Conservation (phyloP, 345 rosid species). For the Lepidium didymum region DNA sequence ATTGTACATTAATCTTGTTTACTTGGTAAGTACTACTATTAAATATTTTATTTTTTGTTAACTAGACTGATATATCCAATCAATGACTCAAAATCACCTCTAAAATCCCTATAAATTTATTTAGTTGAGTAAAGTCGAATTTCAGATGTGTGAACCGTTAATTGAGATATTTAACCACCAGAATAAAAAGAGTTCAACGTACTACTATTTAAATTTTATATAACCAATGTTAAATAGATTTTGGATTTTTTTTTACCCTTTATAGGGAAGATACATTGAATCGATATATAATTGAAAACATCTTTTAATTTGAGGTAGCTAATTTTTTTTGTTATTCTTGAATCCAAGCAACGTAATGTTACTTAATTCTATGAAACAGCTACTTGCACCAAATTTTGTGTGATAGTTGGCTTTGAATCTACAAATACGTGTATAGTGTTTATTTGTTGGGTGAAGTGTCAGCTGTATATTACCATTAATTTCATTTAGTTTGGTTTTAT, state of each 20-base stretch:
- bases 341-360: slow-evolving; percentile 12
- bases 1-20: background rate
- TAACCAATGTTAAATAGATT: background rate
- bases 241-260: background rate
- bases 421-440: slow-evolving; percentile 3
- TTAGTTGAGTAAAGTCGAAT: too few relatives aligned
- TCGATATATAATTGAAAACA: background rate
- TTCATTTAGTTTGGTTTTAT: background rate
- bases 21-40: background rate
- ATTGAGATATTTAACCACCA: too few relatives aligned
- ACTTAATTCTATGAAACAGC: background rate
- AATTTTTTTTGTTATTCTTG: background rate
- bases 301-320: background rate
- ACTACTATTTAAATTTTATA: background rate
- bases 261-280: background rate
- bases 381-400: slow-evolving; percentile 12
- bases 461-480: slow-evolving; percentile 20
- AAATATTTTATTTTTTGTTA: background rate
- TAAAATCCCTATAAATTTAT: too few relatives aligned
- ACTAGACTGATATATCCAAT: too few relatives aligned
- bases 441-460: slow-evolving; percentile 37
- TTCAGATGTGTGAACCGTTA: too few relatives aligned
- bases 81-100: too few relatives aligned
- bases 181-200: too few relatives aligned
- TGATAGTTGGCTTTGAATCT: slow-evolving; percentile 1